phyloP scores from a whole-genome alignment of 352 stramenopile species.

The Lagenidium sp. region DNA sequence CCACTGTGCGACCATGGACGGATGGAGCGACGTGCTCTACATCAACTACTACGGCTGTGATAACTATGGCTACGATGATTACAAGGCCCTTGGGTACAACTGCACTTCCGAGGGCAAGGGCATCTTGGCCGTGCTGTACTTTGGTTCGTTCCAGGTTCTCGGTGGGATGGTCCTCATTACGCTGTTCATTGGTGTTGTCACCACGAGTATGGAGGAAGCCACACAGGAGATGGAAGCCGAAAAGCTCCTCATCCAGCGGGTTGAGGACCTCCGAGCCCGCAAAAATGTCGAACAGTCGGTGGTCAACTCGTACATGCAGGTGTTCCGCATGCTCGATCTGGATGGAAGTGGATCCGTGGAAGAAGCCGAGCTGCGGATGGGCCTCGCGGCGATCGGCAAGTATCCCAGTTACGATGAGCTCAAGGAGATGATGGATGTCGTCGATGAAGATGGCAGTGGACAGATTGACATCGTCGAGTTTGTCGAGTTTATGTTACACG shows the following conservation, averaged over 20 bases:
- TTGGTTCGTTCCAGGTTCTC: conserved; percentile 75
- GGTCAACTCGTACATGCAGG: conserved; percentile 68
- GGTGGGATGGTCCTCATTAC: conserved; percentile 87
- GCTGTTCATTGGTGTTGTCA: conserved; percentile 89
- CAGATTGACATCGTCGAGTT: conserved; percentile 87
- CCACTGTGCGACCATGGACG: conserved; percentile 80
- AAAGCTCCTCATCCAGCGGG: conserved; percentile 49
- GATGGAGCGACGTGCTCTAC: conserved; percentile 88
- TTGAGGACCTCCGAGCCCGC: conserved; percentile 47
- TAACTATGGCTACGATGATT: conserved; percentile 69
- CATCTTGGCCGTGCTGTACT: conserved; percentile 63
- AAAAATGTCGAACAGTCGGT: conserved; percentile 36
- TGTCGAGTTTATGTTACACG: conserved; percentile 81
- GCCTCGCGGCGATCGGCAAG: conserved; percentile 73
- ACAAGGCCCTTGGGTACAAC: conserved; percentile 39
- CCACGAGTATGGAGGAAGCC: conserved; percentile 86
- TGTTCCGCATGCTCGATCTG: conserved; percentile 78
- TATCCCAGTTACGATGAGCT: conserved; percentile 72
- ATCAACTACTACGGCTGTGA: conserved; percentile 89
- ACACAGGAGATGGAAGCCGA: conserved; percentile 80
- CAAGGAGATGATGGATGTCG: conserved; percentile 79
- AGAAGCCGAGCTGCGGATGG: conserved; percentile 75
- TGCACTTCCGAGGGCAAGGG: conserved; percentile 33
- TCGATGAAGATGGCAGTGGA: conserved; percentile 77
- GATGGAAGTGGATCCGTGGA: conserved; percentile 79